Percentiles rank a stretch among this genome's conserved stretches.
phyloP scores from a whole-genome alignment of 306 rosid genomes.

The Leucaena leucocephala region DNA sequence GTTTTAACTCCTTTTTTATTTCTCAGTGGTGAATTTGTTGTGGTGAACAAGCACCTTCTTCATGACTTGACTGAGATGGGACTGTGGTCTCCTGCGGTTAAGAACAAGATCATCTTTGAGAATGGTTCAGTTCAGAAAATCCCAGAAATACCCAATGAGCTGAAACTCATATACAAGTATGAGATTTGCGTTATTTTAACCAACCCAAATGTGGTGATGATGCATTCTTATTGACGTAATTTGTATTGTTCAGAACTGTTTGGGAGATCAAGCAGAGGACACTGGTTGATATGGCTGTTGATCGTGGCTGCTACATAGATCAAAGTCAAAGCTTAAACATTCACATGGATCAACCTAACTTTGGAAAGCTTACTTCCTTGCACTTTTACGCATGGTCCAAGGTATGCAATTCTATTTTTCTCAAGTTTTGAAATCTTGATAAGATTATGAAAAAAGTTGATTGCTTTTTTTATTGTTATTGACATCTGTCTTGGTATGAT shows the following conservation, averaged over 20 bases:
- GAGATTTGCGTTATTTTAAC: constrained; percentile 9
- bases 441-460: background rate
- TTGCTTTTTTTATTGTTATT: background rate
- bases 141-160: constrained; percentile 62
- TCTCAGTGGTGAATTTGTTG: constrained; percentile 85
- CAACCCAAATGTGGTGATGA: background rate
- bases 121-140: constrained; percentile 71
- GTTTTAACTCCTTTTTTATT: constrained; percentile 14
- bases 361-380: constrained; percentile 83
- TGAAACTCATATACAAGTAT: constrained; percentile 77
- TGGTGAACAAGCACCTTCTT: constrained; percentile 89
- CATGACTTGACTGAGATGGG: constrained; percentile 86
- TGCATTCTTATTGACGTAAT: constrained; percentile 29
- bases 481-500: constrained; percentile 17
- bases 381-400: constrained; percentile 93
- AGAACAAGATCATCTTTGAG: constrained; percentile 69
- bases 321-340: constrained; percentile 91
- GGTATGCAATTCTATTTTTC: constrained; percentile 38
- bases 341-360: constrained; percentile 88
- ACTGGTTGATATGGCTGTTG: constrained; percentile 83
- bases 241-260: constrained; percentile 69
- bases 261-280: constrained; percentile 95
- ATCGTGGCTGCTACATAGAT: constrained; percentile 85
- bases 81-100: constrained; percentile 70
- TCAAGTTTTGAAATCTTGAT: background rate